Base-by-base conservation (phyloP, 192 early-diverging fungal genomes). In the Dimargaris cristalligena region DNA sequence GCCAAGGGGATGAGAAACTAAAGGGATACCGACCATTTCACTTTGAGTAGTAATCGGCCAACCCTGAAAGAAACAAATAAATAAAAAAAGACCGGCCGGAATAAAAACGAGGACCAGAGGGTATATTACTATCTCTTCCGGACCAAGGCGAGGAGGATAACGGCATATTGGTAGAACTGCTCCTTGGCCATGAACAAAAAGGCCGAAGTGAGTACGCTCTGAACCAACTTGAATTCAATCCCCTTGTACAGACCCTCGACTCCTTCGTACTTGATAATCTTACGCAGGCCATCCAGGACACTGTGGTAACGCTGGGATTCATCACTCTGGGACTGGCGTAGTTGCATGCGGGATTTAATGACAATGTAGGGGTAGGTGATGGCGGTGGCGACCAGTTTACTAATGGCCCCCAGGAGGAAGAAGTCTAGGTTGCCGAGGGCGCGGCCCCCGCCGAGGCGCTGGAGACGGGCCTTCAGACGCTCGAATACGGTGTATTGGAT, bases 401-500 rank as follows among this genome's bases (percentile, higher is more conserved):
- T 84, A 61, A 99, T 70, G 48, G 96, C 96, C 32, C 96, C 96
- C 50, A 99, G 78, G 31, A 95, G 59, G 77, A 99, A 99, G 67
- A 96, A 92, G 74, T 99, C 91, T 34, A 92, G 69, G 64, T 80
- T 83, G 23, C 78, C 77, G 22, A 95, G 79, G 41, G 70, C 74
- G 29, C 68, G 71, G 2, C 58, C 64, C 32, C 76, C 59, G n/a
- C n/a, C n/a, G n/a, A n/a, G n/a, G 41, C 83, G 71, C 56, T 81
- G 74, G 8, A 77, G 58, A 26, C 65, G 69, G 47, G 74, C 76
- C 79, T 90, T 91, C 60, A 96, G 63, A 72, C 89, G 86, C 76
- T 99, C 96, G 80, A 95, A 99, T 8, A 85, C 87, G 8, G 96
- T 97, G 75, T 95, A 99, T 78, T 99, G 96, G 71, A 99, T 99